phyloP scores from a whole-genome alignment of 192 early-diverging fungal species.

The Linnemannia zychae region DNA sequence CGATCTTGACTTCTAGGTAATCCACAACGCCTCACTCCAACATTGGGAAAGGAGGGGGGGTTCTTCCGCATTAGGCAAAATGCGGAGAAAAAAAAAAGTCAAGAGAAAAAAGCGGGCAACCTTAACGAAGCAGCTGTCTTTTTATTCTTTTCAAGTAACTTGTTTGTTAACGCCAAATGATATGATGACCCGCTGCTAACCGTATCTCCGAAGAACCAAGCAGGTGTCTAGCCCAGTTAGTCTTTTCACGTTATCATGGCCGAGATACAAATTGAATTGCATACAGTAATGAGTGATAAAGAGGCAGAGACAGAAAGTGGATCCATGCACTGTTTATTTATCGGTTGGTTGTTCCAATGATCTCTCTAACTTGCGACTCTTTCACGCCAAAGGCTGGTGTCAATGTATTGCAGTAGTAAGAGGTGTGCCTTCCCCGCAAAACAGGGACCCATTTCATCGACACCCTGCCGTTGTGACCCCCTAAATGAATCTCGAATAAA shows the following conservation, averaged over 20 bases:
- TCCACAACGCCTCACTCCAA: too few relatives aligned
- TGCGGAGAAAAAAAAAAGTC: not conserved
- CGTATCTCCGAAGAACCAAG: not conserved
- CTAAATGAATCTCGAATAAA: not conserved
- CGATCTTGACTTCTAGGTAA: too few relatives aligned
- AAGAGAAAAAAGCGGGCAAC: constrained; percentile 9
- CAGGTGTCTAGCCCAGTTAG: not conserved
- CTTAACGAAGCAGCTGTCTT: not conserved
- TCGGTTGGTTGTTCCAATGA: too few relatives aligned
- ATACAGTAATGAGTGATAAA: not conserved
- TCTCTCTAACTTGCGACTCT: too few relatives aligned
- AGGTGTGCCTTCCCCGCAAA: not conserved
- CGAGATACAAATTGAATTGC: not conserved
- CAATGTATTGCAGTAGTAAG: too few relatives aligned
- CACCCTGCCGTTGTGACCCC: not conserved
- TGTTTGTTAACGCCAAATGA: not conserved
- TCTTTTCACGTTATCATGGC: not conserved
- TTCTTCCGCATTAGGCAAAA: not conserved
- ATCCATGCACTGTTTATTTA: too few relatives aligned
- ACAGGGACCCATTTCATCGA: not conserved
- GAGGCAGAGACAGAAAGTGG: not conserved
- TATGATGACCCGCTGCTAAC: too few relatives aligned
- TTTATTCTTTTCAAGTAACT: not conserved
- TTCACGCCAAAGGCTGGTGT: too few relatives aligned
- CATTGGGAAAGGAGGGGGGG: too few relatives aligned